Base-by-base conservation (phyloP, 495 filamentous ascomycete species). In the Mycothermus thermophilus region DNA sequence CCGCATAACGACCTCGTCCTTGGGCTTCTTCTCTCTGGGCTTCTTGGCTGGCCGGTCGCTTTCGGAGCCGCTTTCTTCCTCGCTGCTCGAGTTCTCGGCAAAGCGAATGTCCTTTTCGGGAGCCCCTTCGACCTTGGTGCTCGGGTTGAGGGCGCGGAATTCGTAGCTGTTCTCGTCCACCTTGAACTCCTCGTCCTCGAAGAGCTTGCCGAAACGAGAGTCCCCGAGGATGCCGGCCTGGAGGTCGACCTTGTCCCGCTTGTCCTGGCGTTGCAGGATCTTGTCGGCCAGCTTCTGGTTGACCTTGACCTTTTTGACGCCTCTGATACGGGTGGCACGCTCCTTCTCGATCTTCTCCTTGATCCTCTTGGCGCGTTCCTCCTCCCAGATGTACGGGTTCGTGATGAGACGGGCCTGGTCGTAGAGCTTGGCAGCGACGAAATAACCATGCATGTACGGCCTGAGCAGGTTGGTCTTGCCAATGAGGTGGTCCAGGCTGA, bases 381-480 rank as follows among this genome's bases (percentile, higher is more conserved):
- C 79, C 45, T 93, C 81, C 73, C 80, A 90, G 38, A 90, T 67
- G 51, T 86, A 92, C 1, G 90, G 90, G 57, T 95, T 87, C 26
- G 80, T 73, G 40, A 95, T 92, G 38, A 97, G 59, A 17, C 80
- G 62, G n/a, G 87, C 90, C 57, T 96, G 83, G 41, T 96, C 92
- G 51, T 95, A 95, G 16, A 99, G 52, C 32, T 80, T 76, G 46
- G 92, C 84, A 36, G 80, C 80, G 8, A 95, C 84, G 58, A 97
- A 97, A 68, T 90, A 95, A 41, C 90, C 90, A 54, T 96, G 88
- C 92, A 96, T 95, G 50, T 95, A 96, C 29, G 92, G 87, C 20
- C 85, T 71, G 28, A 99, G 59, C 8, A 95, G 63, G 49, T 79
- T 83, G 31, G 82, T 90, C 34, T 80, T 79, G 33, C 86, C 88